Percentiles rank a stretch among this genome's conserved stretches.
Conservation (phyloP, 495 filamentous ascomycete genomes). For the Neurospora africana region DNA sequence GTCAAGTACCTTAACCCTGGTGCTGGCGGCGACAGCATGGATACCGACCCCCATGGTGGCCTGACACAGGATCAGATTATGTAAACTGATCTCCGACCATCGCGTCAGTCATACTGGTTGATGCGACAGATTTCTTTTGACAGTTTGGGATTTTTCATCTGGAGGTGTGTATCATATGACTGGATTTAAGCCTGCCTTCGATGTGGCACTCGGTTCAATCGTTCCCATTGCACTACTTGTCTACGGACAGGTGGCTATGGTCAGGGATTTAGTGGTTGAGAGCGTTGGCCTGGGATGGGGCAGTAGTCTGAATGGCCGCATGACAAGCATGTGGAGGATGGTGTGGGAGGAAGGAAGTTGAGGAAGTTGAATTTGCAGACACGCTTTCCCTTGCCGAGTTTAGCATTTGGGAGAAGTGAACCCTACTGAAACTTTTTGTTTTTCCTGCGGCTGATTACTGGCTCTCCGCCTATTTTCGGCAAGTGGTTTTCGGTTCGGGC, state of each 20-base stretch:
- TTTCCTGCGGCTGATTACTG: not conserved
- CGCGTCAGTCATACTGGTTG: not conserved
- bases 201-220: not conserved
- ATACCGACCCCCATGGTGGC: constrained; percentile 63
- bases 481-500: not conserved
- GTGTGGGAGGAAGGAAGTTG: not conserved
- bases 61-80: constrained; percentile 97
- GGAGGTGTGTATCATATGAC: not conserved
- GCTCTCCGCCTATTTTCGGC: not conserved
- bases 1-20: constrained; percentile 74
- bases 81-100: constrained; percentile 35
- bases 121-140: not conserved
- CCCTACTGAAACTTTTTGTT: not conserved
- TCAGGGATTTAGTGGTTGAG: not conserved
- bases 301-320: not conserved
- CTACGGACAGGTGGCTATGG: not conserved
- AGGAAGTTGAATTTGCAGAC: not conserved
- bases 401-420: not conserved
- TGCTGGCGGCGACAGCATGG: constrained; percentile 59
- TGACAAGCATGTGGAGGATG: not conserved
- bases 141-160: not conserved
- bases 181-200: not conserved
- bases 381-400: not conserved
- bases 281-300: not conserved
- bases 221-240: not conserved